These are phyloP conservation scores for Albugo laibachii DNA, from an alignment of 352 stramenopile genomes.

Conservation along the genomic window DNA sequence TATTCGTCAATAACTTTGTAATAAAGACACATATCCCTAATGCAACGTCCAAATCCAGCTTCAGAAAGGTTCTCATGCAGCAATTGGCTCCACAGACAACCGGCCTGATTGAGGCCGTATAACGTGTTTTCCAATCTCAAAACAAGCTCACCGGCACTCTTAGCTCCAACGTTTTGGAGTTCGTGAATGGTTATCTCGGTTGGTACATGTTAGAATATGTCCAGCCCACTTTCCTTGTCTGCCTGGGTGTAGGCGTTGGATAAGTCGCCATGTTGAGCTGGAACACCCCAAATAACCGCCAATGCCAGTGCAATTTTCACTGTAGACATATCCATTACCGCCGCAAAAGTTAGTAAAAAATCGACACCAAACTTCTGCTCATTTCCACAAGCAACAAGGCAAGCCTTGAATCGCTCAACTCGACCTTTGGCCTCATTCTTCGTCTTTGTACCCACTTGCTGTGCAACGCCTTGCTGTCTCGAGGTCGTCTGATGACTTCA, in stretches of 20 bases:
- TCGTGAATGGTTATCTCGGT: background rate
- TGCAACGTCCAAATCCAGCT: constrained; percentile 7
- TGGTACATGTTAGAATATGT: background rate
- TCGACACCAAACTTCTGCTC: background rate
- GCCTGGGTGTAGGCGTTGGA: constrained; percentile 1
- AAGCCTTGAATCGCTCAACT: constrained; percentile 4
- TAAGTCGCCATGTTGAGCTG: constrained; percentile 1
- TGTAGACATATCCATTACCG: no score
- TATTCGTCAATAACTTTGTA: background rate
- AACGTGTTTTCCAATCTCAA: constrained; percentile 10
- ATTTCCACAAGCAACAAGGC: constrained; percentile 3
- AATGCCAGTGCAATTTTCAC: constrained; percentile 1
- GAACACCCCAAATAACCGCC: background rate
- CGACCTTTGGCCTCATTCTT: constrained; percentile 1
- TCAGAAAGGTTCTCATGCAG: constrained; percentile 6
- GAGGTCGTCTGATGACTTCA: background rate
- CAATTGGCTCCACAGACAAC: constrained; percentile 9
- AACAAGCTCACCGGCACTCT: constrained; percentile 1
- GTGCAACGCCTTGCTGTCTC: background rate
- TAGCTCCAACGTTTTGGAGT: no score
- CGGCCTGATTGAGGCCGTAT: constrained; percentile 16
- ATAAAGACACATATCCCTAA: constrained; percentile 14
- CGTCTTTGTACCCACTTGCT: constrained; percentile 3
- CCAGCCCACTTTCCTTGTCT: background rate
- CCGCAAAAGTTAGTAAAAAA: no score